Evolutionary conservation across 805 yeast genomes (phyloP), one percentile per base, ranked within the genome.

Genomic region (Pichia nakasei): DNA sequence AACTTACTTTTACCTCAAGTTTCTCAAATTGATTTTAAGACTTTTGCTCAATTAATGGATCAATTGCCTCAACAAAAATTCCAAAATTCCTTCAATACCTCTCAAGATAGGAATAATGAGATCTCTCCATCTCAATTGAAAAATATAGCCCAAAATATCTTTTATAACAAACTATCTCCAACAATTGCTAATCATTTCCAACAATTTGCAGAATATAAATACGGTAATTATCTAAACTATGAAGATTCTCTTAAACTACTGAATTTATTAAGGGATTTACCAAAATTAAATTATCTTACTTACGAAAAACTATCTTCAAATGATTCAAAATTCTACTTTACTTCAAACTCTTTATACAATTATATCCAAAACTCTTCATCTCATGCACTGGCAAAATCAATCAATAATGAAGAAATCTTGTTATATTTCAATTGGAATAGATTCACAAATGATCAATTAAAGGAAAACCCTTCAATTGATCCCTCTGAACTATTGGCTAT

Each of bases 141-240:
- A 22, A 8, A 34, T 35, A 38, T 60, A 9, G 51, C 62, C 19
- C 44, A 49, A 17, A 49, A 51, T 8, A 50, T 61, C 12, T 63
- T 58, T 45, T 57, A 62, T 41, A 34, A 51, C 33, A 56, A 63
- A 40, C 46, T 64, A 17, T 62, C 67, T 6, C 31, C 41, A 9
- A 82, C 82, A 55, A 81, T 87, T 26, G 65, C 77, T 42, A 67
- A 70, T 41, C 94, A 88, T 58, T 78, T 85, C 17, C 73, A 76
- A 43, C 18, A 41, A 8, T 55, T 59, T 24, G 54, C 63, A 2
- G 32, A 17, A 19, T 41, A 57, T n/a, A 68, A 64, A 41, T 72
- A 65, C 22, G 72, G 66, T 9, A 68, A 68, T 2, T 67, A 68
- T 48, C 64, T 76, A 44, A 66, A 72, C 42, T 72, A 70, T 54